A percentile compares a stretch with the other conserved stretches of the same genome.
Evolutionary conservation across 768 basidiomycete species (phyloP).

Genomic region (Lactarius quietus): DNA sequence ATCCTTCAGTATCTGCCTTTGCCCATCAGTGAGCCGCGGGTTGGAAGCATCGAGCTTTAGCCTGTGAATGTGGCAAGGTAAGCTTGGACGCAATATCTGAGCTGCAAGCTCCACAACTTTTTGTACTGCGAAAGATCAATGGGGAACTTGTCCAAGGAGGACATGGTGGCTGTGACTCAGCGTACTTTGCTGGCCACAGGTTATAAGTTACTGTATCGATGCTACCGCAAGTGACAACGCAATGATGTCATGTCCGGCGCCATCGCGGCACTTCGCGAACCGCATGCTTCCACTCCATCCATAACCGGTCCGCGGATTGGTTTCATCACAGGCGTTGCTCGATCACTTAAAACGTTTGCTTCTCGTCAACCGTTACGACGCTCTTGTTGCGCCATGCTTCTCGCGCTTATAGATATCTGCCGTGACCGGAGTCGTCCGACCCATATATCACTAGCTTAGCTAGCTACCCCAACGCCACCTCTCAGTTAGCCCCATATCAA

Average conservation of each 20-base stretch:
- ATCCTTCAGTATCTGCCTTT: slow-evolving; percentile 52
- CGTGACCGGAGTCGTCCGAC: no score
- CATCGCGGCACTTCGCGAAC: no score
- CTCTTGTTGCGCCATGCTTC: not conserved
- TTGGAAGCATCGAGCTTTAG: slow-evolving; percentile 70
- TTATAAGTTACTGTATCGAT: no score
- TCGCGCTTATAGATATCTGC: slow-evolving; percentile 2
- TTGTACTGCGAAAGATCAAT: slow-evolving; percentile 24
- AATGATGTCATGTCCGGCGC: not conserved
- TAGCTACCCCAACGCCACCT: no score
- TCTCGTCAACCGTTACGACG: not conserved
- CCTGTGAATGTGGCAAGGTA: slow-evolving; percentile 35
- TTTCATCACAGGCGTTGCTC: no score
- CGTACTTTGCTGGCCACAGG: no score
- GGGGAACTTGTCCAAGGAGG: slow-evolving; percentile 15
- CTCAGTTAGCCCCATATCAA: no score
- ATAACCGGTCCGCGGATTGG: no score
- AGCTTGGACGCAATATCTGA: not conserved
- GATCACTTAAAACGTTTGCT: no score
- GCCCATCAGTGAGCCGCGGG: slow-evolving; percentile 54
- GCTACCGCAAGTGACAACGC: not conserved
- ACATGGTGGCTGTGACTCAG: no score
- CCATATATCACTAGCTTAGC: no score
- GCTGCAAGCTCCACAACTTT: slow-evolving; percentile 8
- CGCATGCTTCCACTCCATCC: no score